phyloP scores from a whole-genome alignment of 306 rosid species.

The Castanopsis chinensis region DNA sequence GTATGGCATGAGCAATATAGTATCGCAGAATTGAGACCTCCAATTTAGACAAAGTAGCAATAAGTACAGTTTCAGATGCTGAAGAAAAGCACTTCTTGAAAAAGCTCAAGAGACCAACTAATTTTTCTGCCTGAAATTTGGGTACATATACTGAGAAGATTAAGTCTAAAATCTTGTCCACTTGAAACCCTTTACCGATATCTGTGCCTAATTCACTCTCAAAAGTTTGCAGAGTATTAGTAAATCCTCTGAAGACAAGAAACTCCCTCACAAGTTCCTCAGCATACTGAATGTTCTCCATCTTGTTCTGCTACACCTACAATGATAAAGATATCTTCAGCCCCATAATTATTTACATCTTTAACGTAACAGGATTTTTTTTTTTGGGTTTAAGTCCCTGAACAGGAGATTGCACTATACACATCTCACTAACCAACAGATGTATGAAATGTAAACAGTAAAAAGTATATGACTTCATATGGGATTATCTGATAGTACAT shows the following conservation, averaged over 20 bases:
- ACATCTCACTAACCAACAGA: background rate
- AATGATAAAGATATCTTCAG: slow-evolving; percentile 1
- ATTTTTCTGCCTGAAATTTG: slow-evolving; percentile 64
- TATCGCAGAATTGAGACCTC: slow-evolving; percentile 72
- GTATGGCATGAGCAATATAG: slow-evolving; percentile 67
- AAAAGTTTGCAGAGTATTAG: slow-evolving; percentile 74
- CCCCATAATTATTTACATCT: background rate
- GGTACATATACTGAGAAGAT: slow-evolving; percentile 75
- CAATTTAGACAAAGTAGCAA: slow-evolving; percentile 51
- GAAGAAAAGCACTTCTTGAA: slow-evolving; percentile 84
- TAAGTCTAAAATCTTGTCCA: slow-evolving; percentile 78
- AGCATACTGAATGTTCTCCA: slow-evolving; percentile 91
- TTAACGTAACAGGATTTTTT: background rate
- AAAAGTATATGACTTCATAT: background rate
- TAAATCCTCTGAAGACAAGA: slow-evolving; percentile 85
- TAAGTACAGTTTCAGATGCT: slow-evolving; percentile 43
- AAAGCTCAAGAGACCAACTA: slow-evolving; percentile 60
- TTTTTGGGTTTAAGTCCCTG: no score
- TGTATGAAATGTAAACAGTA: background rate
- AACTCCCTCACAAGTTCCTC: slow-evolving; percentile 95
- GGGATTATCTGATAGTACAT: background rate
- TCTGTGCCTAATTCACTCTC: slow-evolving; percentile 75
- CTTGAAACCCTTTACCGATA: slow-evolving; percentile 70
- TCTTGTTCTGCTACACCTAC: slow-evolving; percentile 19
- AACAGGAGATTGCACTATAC: background rate